These are phyloP conservation scores for Crataegus laevigata DNA, from an alignment of 306 rosid species.

Conservation along the genomic window DNA sequence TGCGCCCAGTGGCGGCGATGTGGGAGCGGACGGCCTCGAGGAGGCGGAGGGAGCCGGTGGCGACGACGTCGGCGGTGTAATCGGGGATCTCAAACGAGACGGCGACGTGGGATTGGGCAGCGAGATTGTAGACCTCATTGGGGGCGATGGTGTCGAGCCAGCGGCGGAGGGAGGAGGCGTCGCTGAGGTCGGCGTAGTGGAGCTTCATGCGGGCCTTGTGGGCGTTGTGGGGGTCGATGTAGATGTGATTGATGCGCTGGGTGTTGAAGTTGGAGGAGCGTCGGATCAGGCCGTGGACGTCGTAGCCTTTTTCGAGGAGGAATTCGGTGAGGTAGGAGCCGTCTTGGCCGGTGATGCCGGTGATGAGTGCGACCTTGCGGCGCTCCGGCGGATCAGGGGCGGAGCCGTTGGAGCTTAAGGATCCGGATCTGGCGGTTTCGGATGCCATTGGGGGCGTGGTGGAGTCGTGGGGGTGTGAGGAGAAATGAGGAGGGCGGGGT, in stretches of 20 bases:
- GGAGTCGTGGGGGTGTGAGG: background rate
- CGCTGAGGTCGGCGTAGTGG: slow-evolving; percentile 95
- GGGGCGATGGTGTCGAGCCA: slow-evolving; percentile 89
- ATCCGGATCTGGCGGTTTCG: slow-evolving; percentile 40
- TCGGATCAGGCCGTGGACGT: slow-evolving; percentile 91
- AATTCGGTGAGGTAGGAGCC: slow-evolving; percentile 96
- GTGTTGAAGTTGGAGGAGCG: slow-evolving; percentile 96
- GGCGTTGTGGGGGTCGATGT: slow-evolving; percentile 96
- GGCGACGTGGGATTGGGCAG: slow-evolving; percentile 97
- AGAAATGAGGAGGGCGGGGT: background rate
- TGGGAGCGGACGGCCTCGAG: slow-evolving; percentile 92
- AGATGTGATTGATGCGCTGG: slow-evolving; percentile 96
- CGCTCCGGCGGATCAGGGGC: slow-evolving; percentile 6
- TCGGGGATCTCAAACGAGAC: slow-evolving; percentile 99
- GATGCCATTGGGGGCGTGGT: slow-evolving; percentile 41
- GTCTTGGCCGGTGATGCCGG: slow-evolving; percentile 97
- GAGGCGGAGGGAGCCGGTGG: slow-evolving; percentile 90
- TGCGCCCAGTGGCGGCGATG: slow-evolving; percentile 60
- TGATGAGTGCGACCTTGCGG: slow-evolving; percentile 68
- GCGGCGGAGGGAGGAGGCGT: slow-evolving; percentile 97
- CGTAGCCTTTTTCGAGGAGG: slow-evolving; percentile 73
- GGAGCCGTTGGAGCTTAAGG: background rate
- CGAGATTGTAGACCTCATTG: slow-evolving; percentile 95
- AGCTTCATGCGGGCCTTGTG: slow-evolving; percentile 96
- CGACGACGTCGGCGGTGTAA: slow-evolving; percentile 93